Conservation (phyloP, 2,329 filamentous ascomycete species). For the Lachnellula hyalina region DNA sequence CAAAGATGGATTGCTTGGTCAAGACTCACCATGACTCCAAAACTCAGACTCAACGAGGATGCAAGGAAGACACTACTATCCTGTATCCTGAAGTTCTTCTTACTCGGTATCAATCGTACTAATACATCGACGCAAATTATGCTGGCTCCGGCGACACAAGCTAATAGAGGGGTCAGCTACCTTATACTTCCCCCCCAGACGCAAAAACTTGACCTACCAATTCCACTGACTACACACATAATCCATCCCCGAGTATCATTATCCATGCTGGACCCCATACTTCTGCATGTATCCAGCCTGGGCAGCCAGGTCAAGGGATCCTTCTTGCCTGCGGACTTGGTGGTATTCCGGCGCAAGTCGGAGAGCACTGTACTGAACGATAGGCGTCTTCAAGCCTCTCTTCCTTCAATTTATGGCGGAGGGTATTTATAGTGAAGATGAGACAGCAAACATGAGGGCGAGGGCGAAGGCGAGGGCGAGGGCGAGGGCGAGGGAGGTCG, state of each 20-base stretch:
- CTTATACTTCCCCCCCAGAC: not conserved
- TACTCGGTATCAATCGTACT: slow-evolving; percentile 65
- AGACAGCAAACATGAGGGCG: no score
- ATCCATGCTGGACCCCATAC: slow-evolving; percentile 38
- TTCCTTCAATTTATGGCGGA: no score
- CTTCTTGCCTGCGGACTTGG: not conserved
- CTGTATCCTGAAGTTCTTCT: slow-evolving; percentile 77
- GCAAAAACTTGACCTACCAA: slow-evolving; percentile 43
- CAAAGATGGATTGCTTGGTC: slow-evolving; percentile 2
- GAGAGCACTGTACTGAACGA: not conserved
- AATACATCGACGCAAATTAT: slow-evolving; percentile 84
- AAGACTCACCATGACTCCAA: slow-evolving; percentile 81
- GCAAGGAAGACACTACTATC: slow-evolving; percentile 86
- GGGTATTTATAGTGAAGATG: no score
- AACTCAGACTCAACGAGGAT: slow-evolving; percentile 83
- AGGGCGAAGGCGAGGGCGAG: no score
- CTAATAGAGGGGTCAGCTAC: slow-evolving; percentile 28
- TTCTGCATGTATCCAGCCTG: not conserved
- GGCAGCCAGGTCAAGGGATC: not conserved
- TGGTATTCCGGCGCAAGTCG: not conserved
- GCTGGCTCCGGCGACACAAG: slow-evolving; percentile 68
- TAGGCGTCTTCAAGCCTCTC: no score
- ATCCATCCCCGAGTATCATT: slow-evolving; percentile 94
- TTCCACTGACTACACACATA: slow-evolving; percentile 77
- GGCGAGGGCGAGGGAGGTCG: not conserved